A percentile compares a stretch with the other conserved stretches of the same genome.
Evolutionary conservation across 148 eudicot genomes (phyloP).

Genomic region (Rhododendron ferrugineum): DNA sequence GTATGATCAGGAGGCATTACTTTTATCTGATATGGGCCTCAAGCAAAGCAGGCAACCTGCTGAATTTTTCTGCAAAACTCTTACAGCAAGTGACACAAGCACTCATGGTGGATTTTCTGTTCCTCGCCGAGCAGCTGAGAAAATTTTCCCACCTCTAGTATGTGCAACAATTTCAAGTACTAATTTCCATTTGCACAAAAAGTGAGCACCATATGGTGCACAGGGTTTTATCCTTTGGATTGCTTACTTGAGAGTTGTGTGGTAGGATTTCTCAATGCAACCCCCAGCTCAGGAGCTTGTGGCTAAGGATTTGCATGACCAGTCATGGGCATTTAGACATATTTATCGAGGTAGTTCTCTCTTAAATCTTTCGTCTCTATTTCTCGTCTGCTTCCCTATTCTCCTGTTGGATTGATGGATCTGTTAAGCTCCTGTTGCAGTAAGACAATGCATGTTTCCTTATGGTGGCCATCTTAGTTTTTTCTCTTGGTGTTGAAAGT

Average conservation of each 20-base stretch:
- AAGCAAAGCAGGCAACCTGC: conserved; percentile 88
- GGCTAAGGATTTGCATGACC: conserved; percentile 95
- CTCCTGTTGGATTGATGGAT: not conserved
- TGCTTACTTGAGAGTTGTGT: conserved; percentile 32
- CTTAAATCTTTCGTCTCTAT: not conserved
- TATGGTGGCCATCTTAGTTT: not conserved
- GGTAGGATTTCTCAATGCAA: conserved; percentile 94
- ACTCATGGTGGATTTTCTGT: conserved; percentile 99
- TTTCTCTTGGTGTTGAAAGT: not conserved
- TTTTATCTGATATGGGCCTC: conserved; percentile 86
- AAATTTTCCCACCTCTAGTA: conserved; percentile 94
- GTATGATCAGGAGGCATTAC: conserved; percentile 92
- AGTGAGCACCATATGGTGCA: not conserved
- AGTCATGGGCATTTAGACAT: conserved; percentile 92
- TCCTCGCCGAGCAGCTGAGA: conserved; percentile 97
- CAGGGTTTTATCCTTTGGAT: not conserved
- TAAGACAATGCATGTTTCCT: not conserved
- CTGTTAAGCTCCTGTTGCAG: not conserved
- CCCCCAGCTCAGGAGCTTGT: conserved; percentile 93
- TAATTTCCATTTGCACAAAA: not conserved
- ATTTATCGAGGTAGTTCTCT: conserved; percentile 66
- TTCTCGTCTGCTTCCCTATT: not conserved
- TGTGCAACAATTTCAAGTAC: conserved; percentile 11
- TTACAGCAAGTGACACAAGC: conserved; percentile 98
- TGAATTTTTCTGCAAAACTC: conserved; percentile 98